phyloP scores from a whole-genome alignment of 164 flowering plant species.

The Chimonanthus praecox region DNA sequence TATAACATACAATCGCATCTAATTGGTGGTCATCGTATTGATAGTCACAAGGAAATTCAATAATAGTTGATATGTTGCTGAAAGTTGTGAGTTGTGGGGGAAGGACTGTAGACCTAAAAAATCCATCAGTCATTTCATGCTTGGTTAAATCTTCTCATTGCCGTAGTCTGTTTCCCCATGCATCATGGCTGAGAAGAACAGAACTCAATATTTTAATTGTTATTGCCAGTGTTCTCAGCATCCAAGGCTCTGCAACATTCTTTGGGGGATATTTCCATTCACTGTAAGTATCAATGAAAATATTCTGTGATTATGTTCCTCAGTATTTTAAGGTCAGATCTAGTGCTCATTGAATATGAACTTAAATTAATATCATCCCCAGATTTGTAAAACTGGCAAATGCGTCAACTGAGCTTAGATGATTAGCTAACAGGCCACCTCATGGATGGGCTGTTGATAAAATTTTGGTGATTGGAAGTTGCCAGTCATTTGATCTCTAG shows the following conservation, averaged over 20 bases:
- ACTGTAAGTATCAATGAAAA: constrained; percentile 21
- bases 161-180: background rate
- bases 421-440: background rate
- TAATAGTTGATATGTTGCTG: too few relatives aligned
- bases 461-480: background rate
- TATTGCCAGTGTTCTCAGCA: constrained; percentile 47
- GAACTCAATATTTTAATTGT: background rate
- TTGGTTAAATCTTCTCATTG: too few relatives aligned
- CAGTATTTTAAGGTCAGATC: background rate
- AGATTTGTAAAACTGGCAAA: background rate
- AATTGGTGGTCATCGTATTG: background rate
- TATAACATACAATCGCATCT: background rate
- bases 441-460: background rate
- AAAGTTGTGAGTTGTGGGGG: too few relatives aligned
- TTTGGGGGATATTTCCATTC: constrained; percentile 24
- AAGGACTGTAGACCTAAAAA: too few relatives aligned
- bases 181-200: background rate
- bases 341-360: background rate
- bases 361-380: background rate
- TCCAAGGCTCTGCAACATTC: constrained; percentile 38
- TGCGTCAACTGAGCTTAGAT: background rate
- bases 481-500: background rate
- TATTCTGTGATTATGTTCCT: background rate
- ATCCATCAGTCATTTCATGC: background rate
- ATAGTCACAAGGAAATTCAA: background rate